Base-by-base conservation (phyloP, 192 early-diverging fungal genomes). In the Thamnidium elegans region DNA sequence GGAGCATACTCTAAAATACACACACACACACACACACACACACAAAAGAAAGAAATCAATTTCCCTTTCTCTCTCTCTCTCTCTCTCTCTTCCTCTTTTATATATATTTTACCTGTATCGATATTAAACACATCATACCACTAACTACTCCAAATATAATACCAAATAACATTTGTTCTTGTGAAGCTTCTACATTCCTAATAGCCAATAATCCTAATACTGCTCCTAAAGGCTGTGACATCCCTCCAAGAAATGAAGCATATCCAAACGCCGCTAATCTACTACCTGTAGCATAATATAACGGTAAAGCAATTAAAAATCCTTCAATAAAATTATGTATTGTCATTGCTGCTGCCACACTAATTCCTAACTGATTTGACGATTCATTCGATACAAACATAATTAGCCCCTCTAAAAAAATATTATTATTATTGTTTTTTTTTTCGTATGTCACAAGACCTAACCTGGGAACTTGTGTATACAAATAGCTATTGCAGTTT, bases 321-420 rank as follows among this genome's bases (percentile, higher is more conserved):
- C 83, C 83, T 45, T 85, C 83, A n/a, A 77, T 81, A 19, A 85
- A 56, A 59, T 85, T 85, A 45, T 85, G 83, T 8, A 85, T 69
- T 7, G 77, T 66, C 44, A 85, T 82, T 7, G 83, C 78, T 45
- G 75, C 62, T 30, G 80, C 80, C 42, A 85, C 75, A 21, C 75
- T 76, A 0, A 82, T 44, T 15, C 83, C 83, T n/a, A 85, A 45
- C 19, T 71, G 67, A 9, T 66, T 70, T 6, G 81, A 80, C 20
- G 70, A 76, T 32, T 75, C 61, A 14, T 72, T 79, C 1, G 78
- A 78, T 2, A 85, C 60, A 61, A 82, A 85, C 7, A 81, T 82
- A 21, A 85, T 82, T 14, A 85, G 43, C 0, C 83, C 83, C 72
- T 85, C 83, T 79, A 48, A 21, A 30, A 51, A 59, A 70, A 69